Evolutionary conservation across 331 rosid species (phyloP).

Genomic region (Phaseolus coccineus): DNA sequence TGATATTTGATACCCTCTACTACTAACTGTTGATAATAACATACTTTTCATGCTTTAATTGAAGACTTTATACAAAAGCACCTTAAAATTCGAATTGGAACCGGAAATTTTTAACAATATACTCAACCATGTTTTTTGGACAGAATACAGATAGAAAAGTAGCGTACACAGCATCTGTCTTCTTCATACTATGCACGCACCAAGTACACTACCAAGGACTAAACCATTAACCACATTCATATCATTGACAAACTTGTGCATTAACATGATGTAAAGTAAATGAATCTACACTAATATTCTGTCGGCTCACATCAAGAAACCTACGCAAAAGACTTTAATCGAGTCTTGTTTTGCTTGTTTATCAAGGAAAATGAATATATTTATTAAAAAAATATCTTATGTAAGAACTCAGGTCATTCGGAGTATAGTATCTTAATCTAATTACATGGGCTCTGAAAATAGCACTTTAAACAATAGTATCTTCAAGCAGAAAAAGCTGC

Average conservation of each 20-base stretch:
- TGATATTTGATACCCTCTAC: too few species aligned
- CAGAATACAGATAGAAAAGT: background rate
- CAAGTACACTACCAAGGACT: background rate
- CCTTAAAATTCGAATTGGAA: slow-evolving; percentile 23
- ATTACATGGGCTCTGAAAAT: too few species aligned
- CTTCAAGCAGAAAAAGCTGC: too few species aligned
- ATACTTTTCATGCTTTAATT: background rate
- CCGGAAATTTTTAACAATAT: background rate
- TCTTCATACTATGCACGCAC: background rate
- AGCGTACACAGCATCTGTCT: background rate
- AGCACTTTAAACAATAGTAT: too few species aligned
- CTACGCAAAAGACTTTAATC: too few species aligned
- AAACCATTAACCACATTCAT: background rate
- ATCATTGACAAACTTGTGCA: background rate
- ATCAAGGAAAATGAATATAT: background rate
- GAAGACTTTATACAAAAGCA: background rate
- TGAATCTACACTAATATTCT: background rate
- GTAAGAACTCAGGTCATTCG: too few species aligned
- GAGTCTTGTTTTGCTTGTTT: slow-evolving; percentile 13
- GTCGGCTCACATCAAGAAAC: background rate
- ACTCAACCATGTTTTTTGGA: background rate
- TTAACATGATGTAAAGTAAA: background rate
- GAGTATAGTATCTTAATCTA: too few species aligned
- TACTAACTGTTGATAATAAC: background rate
- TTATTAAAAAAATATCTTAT: too few species aligned